phyloP scores from a whole-genome alignment of 2,329 filamentous ascomycete species.

The Chrysoporthe austroafricana region DNA sequence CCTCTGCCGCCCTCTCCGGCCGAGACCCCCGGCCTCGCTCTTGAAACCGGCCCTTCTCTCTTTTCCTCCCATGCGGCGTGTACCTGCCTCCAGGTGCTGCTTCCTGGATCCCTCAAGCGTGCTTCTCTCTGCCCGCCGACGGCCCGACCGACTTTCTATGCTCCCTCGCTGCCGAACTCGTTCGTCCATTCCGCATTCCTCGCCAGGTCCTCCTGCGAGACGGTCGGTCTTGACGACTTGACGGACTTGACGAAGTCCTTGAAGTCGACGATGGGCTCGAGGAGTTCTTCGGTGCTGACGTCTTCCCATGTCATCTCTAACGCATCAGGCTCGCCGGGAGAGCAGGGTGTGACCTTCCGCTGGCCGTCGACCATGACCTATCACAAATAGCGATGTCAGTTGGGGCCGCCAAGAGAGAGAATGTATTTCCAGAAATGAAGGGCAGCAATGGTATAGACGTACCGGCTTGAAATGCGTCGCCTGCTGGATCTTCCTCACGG shows the following conservation, averaged over 20 bases:
- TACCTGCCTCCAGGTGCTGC: too few species aligned
- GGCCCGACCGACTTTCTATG: conserved; percentile 37
- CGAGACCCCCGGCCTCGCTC: not conserved
- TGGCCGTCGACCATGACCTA: conserved; percentile 72
- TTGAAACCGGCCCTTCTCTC: not conserved
- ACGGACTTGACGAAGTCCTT: conserved; percentile 96
- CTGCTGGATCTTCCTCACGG: conserved; percentile 93
- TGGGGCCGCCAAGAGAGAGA: not conserved
- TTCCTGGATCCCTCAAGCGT: too few species aligned
- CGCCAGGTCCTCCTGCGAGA: conserved; percentile 82
- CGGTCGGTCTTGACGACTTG: conserved; percentile 84
- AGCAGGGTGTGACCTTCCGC: conserved; percentile 83
- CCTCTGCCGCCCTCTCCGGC: not conserved
- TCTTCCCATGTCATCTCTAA: conserved; percentile 94
- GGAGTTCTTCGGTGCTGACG: conserved; percentile 79
- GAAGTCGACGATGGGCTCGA: conserved; percentile 82
- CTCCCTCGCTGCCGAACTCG: conserved; percentile 92
- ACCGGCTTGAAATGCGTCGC: conserved; percentile 98
- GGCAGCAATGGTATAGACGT: conserved; percentile 34
- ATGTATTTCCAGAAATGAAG: not conserved
- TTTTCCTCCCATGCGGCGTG: not conserved
- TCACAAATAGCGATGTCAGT: conserved; percentile 2
- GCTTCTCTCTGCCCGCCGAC: not conserved
- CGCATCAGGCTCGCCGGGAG: conserved; percentile 83
- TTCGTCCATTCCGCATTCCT: conserved; percentile 91